phyloP scores from a whole-genome alignment of 2,329 filamentous ascomycete species.

The Calycina marina region DNA sequence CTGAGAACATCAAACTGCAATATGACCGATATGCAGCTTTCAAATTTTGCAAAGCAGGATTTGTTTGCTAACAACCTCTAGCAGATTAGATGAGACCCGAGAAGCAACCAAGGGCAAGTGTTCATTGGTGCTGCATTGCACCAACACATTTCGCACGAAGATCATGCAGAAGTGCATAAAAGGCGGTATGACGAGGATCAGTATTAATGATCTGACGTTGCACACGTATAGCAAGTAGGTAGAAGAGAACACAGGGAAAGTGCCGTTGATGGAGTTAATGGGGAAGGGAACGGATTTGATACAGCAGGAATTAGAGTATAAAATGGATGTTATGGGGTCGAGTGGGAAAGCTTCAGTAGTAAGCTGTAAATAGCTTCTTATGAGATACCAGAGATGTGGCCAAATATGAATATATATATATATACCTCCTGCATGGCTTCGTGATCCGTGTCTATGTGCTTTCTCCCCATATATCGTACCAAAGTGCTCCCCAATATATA shows the following conservation, averaged over 20 bases:
- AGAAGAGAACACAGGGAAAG: slow-evolving; percentile 24
- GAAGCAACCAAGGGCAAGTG: slow-evolving; percentile 26
- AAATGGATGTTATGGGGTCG: slow-evolving; percentile 19
- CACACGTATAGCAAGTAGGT: slow-evolving; percentile 33
- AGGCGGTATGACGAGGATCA: slow-evolving; percentile 38
- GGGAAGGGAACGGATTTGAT: slow-evolving; percentile 29
- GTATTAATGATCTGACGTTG: slow-evolving; percentile 43
- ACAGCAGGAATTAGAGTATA: slow-evolving; percentile 16
- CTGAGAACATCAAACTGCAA: slow-evolving; percentile 28
- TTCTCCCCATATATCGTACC: neutral
- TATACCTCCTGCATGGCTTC: too few species aligned
- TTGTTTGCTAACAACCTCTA: slow-evolving; percentile 12
- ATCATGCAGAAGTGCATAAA: slow-evolving; percentile 36
- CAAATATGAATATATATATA: too few species aligned
- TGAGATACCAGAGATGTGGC: too few species aligned
- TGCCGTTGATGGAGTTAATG: slow-evolving; percentile 25
- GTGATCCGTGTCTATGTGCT: neutral
- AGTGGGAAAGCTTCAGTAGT: slow-evolving; percentile 14
- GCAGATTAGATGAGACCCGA: slow-evolving; percentile 26
- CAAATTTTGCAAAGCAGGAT: neutral
- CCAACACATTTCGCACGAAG: slow-evolving; percentile 36
- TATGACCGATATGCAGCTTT: slow-evolving; percentile 27
- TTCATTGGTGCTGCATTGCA: slow-evolving; percentile 38
- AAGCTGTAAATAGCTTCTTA: too few species aligned
- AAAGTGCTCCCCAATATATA: neutral